Percentiles rank a stretch among this genome's conserved stretches.
phyloP scores from a whole-genome alignment of 2,329 filamentous ascomycete genomes.

The Diaporthe citriasiana region DNA sequence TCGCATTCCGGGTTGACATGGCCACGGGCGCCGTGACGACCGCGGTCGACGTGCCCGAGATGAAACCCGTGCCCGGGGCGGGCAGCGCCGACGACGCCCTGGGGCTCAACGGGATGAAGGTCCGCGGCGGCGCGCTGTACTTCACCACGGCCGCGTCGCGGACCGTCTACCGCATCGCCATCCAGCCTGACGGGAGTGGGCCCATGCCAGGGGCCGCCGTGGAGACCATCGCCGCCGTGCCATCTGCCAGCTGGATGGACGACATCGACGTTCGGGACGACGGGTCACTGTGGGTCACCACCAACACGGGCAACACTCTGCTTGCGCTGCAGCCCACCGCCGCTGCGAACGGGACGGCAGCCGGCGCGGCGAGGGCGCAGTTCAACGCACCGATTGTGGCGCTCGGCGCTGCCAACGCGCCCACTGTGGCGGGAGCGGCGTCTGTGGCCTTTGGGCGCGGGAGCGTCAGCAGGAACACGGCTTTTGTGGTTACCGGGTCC shows the following conservation, averaged over 20 bases:
- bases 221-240: constrained; percentile 27
- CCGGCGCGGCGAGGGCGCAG: constrained; percentile 7
- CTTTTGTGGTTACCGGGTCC: constrained; percentile 23
- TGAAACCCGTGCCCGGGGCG: constrained; percentile 44
- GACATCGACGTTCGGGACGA: constrained; percentile 31
- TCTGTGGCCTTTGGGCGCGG: constrained; percentile 25
- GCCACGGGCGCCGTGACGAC: constrained; percentile 42
- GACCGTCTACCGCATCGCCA: constrained; percentile 32
- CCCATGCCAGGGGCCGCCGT: constrained; percentile 4
- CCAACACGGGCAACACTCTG: constrained; percentile 31
- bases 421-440: not conserved
- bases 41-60: constrained; percentile 46
- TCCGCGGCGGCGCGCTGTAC: constrained; percentile 47
- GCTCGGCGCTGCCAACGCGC: not conserved
- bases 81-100: constrained; percentile 37
- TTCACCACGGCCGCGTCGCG: constrained; percentile 47
- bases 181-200: constrained; percentile 28
- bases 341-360: constrained; percentile 13
- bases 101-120: constrained; percentile 49
- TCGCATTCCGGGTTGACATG: constrained; percentile 48
- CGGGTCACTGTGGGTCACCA: constrained; percentile 34
- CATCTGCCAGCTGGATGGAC: constrained; percentile 28
- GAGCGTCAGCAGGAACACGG: constrained; percentile 15
- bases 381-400: constrained; percentile 27
- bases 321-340: constrained; percentile 19